phyloP scores from a whole-genome alignment of 2,329 filamentous ascomycete species.

The Nemania bipapillata region DNA sequence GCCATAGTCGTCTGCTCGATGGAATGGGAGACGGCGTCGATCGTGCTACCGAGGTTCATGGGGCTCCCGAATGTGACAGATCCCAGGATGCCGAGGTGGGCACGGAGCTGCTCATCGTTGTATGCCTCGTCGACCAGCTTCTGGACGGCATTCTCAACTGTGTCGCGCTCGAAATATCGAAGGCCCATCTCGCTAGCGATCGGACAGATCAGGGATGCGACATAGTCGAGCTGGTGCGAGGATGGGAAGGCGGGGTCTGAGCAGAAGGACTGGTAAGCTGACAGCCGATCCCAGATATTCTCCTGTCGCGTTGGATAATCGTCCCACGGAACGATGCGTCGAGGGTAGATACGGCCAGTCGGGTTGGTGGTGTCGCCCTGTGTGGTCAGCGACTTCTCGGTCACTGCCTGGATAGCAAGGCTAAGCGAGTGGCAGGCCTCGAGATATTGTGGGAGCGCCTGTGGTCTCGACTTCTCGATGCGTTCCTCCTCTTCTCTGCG shows the following conservation, averaged over 20 bases:
- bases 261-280: slow-evolving; percentile 42
- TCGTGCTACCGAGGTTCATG: slow-evolving; percentile 49
- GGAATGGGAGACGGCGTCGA: slow-evolving; percentile 43
- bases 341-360: slow-evolving; percentile 51
- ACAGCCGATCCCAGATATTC: slow-evolving; percentile 49
- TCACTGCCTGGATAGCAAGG: slow-evolving; percentile 49
- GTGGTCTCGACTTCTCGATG: slow-evolving; percentile 38
- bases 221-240: slow-evolving; percentile 51
- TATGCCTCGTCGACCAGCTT: slow-evolving; percentile 49
- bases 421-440: slow-evolving; percentile 51
- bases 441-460: slow-evolving; percentile 49
- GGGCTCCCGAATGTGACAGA: slow-evolving; percentile 54
- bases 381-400: slow-evolving; percentile 50
- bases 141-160: slow-evolving; percentile 53
- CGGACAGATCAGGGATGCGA: slow-evolving; percentile 47
- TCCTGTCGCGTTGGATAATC: slow-evolving; percentile 49
- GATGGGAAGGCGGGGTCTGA: slow-evolving; percentile 50
- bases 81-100: slow-evolving; percentile 49
- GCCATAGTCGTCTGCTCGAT: slow-evolving; percentile 44
- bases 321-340: slow-evolving; percentile 53
- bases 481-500: slow-evolving; percentile 38
- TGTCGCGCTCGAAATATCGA: slow-evolving; percentile 50
- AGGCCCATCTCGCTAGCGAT: slow-evolving; percentile 54
- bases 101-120: slow-evolving; percentile 46
- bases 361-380: slow-evolving; percentile 52